Percentiles rank a stretch among this genome's conserved stretches.
Conservation (phyloP, 2,329 filamentous ascomycete genomes). For the Aureobasidium musti region DNA sequence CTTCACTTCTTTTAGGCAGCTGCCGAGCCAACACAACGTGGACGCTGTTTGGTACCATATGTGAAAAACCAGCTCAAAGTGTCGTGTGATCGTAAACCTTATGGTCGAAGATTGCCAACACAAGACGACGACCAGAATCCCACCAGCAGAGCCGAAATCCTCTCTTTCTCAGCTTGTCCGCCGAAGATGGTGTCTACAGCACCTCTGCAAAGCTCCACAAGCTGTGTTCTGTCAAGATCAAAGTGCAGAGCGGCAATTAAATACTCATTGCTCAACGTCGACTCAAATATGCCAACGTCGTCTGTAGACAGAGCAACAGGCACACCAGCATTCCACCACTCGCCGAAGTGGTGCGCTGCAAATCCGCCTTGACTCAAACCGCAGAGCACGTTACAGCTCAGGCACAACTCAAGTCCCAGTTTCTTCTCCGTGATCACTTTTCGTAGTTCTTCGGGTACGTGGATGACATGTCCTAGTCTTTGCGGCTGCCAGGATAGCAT, state of each 20-base stretch:
- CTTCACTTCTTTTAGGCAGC: not conserved
- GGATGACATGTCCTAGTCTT: conserved; percentile 74
- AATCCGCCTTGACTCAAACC: conserved; percentile 68
- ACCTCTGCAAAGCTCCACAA: conserved; percentile 61
- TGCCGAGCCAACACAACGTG: not conserved
- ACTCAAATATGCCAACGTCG: conserved; percentile 80
- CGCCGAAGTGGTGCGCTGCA: conserved; percentile 73
- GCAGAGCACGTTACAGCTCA: conserved; percentile 79
- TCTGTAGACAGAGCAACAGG: conserved; percentile 74
- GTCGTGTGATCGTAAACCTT: not conserved
- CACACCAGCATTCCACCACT: conserved; percentile 63
- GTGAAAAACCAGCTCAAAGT: not conserved
- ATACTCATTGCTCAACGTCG: conserved; percentile 75
- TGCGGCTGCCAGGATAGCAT: conserved; percentile 67
- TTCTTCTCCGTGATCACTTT: conserved; percentile 37
- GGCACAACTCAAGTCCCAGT: conserved; percentile 72
- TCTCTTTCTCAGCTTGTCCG: conserved; percentile 60
- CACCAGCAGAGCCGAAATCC: conserved; percentile 45
- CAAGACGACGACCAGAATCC: conserved; percentile 26
- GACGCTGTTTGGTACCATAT: not conserved
- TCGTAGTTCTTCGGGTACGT: not conserved
- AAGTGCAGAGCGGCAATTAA: conserved; percentile 72
- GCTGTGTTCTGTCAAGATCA: conserved; percentile 51
- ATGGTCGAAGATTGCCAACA: not conserved
- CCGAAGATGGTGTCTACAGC: conserved; percentile 68